A percentile compares a stretch with the other conserved stretches of the same genome.
These are phyloP conservation scores for Cercospora zeae-maydis DNA, from an alignment of 2,329 filamentous ascomycete genomes.

Conservation along the genomic window DNA sequence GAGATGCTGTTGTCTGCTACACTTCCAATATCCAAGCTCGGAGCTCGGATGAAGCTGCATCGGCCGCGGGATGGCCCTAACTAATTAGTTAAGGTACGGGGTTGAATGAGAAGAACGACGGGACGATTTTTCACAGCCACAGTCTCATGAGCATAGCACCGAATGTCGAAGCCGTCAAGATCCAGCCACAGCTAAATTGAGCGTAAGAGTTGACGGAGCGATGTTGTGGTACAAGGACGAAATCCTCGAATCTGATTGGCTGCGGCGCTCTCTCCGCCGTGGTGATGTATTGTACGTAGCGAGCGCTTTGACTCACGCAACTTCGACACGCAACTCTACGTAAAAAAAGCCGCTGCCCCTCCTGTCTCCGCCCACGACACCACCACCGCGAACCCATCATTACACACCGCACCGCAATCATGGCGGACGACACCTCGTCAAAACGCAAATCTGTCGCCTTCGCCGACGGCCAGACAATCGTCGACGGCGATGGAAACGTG, in stretches of 20 bases:
- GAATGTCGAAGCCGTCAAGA: background rate
- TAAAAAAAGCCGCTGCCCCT: background rate
- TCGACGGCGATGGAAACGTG: constrained; percentile 84
- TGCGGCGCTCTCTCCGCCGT: background rate
- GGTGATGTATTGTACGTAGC: constrained; percentile 1
- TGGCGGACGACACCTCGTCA: constrained; percentile 54
- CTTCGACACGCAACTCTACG: constrained; percentile 2
- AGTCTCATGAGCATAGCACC: background rate
- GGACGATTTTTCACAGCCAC: no score
- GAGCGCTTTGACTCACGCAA: background rate
- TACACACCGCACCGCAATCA: constrained; percentile 42
- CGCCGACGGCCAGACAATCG: constrained; percentile 79
- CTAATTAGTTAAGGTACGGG: background rate
- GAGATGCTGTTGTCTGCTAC: background rate
- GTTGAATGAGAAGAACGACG: background rate
- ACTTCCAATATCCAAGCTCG: background rate
- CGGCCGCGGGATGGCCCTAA: background rate
- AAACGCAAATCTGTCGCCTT: constrained; percentile 93
- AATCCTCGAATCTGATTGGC: no score
- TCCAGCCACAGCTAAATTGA: background rate
- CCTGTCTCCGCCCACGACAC: background rate
- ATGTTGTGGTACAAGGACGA: background rate
- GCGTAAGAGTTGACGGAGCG: background rate
- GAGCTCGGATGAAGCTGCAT: constrained; percentile 1
- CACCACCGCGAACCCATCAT: background rate